A percentile compares a stretch with the other conserved stretches of the same genome.
These are phyloP conservation scores for Fusarium odoratissimum DNA, from an alignment of 2,329 filamentous ascomycete genomes.

Conservation along the genomic window DNA sequence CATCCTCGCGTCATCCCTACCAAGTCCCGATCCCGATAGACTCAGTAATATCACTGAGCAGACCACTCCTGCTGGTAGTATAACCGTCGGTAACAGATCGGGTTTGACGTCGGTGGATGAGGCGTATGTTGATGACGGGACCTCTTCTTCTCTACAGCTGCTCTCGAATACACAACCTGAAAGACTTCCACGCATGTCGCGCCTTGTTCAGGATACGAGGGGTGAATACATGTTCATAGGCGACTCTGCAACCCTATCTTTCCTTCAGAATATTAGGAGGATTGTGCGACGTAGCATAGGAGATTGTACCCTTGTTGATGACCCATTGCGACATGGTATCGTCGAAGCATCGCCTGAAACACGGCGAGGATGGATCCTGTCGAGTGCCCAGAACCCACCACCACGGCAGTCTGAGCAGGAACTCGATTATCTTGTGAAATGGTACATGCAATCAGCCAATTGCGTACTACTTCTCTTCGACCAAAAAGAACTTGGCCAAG, in stretches of 20 bases:
- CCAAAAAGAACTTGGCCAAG: slow-evolving; percentile 41
- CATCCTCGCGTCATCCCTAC: slow-evolving; percentile 42
- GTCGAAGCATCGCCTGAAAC: slow-evolving; percentile 49
- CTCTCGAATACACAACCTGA: slow-evolving; percentile 41
- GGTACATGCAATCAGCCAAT: slow-evolving; percentile 48
- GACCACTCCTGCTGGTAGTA: slow-evolving; percentile 22
- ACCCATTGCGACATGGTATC: slow-evolving; percentile 49
- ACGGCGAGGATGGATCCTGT: slow-evolving; percentile 44
- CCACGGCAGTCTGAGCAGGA: slow-evolving; percentile 40
- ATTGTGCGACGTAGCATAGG: slow-evolving; percentile 48
- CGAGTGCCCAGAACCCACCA: slow-evolving; percentile 41
- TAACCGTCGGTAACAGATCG: slow-evolving; percentile 18
- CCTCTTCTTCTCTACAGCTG: slow-evolving; percentile 37
- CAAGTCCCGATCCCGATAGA: slow-evolving; percentile 43
- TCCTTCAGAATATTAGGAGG: slow-evolving; percentile 50
- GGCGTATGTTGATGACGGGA: slow-evolving; percentile 11
- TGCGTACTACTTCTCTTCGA: slow-evolving; percentile 49
- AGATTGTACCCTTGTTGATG: slow-evolving; percentile 49
- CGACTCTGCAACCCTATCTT: slow-evolving; percentile 51
- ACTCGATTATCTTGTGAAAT: slow-evolving; percentile 45
- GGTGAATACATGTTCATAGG: slow-evolving; percentile 52
- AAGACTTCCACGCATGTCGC: slow-evolving; percentile 45
- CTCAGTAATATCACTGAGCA: slow-evolving; percentile 33
- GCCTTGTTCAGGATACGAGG: slow-evolving; percentile 49
- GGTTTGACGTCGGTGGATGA: slow-evolving; percentile 19